These are phyloP conservation scores for Cladophialophora psammophila DNA, from an alignment of 2,329 filamentous ascomycete genomes.

Conservation along the genomic window DNA sequence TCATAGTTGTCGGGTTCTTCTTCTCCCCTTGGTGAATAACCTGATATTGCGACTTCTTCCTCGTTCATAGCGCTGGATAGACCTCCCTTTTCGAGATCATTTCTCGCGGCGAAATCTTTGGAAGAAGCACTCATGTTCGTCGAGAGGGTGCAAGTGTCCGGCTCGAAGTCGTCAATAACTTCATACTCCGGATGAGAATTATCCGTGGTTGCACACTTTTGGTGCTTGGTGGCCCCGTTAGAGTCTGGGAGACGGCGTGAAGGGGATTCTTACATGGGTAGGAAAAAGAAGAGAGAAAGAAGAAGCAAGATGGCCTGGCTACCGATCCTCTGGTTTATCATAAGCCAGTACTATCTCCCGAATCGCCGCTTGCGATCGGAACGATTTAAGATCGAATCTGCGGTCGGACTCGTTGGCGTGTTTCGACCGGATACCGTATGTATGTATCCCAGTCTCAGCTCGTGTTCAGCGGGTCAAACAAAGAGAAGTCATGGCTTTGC, in stretches of 20 bases:
- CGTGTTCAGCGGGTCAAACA: neutral
- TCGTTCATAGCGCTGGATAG: neutral
- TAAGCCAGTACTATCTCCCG: neutral
- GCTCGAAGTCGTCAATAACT: neutral
- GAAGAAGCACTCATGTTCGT: neutral
- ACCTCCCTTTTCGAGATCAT: neutral
- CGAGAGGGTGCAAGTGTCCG: neutral
- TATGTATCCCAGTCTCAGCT: neutral
- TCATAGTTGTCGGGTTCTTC: conserved; percentile 4
- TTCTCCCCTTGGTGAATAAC: neutral
- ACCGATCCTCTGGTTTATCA: neutral
- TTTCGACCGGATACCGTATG: neutral
- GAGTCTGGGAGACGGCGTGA: neutral
- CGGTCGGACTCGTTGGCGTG: neutral
- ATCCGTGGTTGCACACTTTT: neutral
- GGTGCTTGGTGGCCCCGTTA: neutral
- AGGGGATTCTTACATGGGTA: neutral
- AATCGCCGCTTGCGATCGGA: neutral
- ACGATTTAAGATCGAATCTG: neutral
- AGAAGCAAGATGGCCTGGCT: neutral
- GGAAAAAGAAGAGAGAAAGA: neutral
- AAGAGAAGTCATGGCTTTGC: neutral
- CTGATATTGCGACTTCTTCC: neutral
- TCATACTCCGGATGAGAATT: neutral
- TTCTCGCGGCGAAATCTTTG: neutral